Evolutionary conservation across 352 stramenopile genomes (phyloP).

Genomic region (Phytopythium mirpurense): DNA sequence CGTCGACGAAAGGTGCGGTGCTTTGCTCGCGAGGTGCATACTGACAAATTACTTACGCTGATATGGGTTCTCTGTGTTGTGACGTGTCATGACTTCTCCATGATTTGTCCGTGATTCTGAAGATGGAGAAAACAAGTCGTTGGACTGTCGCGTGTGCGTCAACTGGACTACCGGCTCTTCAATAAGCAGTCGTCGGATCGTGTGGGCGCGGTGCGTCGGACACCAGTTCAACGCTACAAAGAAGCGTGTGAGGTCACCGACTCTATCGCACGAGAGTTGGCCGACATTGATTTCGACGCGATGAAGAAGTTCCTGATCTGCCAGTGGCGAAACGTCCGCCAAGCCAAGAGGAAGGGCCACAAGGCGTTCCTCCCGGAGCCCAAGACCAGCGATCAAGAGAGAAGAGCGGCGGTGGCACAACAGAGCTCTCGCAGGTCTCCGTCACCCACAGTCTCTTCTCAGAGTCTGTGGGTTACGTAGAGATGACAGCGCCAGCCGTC

Average conservation of each 20-base stretch:
- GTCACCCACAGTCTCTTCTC: too few species aligned
- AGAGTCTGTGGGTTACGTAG: too few species aligned
- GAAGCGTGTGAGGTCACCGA: conserved; percentile 12
- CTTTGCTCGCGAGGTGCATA: not conserved
- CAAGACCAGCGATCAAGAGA: too few species aligned
- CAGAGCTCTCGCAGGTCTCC: too few species aligned
- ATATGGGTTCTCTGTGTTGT: too few species aligned
- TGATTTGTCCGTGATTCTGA: not conserved
- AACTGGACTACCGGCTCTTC: not conserved
- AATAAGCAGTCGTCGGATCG: not conserved
- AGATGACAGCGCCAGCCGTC: too few species aligned
- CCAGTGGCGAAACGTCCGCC: conserved; percentile 5
- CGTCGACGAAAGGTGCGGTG: not conserved
- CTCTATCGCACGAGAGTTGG: conserved; percentile 13
- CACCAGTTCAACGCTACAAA: conserved; percentile 7
- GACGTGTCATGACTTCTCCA: too few species aligned
- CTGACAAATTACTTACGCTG: not conserved
- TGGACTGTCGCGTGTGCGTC: not conserved
- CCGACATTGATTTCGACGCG: conserved; percentile 14
- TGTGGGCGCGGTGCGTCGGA: not conserved
- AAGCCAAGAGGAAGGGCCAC: too few species aligned
- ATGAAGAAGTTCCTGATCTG: conserved; percentile 10
- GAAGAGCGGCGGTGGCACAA: too few species aligned
- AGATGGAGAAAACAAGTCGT: not conserved
- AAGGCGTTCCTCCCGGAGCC: too few species aligned